Evolutionary conservation across 2,329 filamentous ascomycete genomes (phyloP).

Genomic region (Xylaria sp.): DNA sequence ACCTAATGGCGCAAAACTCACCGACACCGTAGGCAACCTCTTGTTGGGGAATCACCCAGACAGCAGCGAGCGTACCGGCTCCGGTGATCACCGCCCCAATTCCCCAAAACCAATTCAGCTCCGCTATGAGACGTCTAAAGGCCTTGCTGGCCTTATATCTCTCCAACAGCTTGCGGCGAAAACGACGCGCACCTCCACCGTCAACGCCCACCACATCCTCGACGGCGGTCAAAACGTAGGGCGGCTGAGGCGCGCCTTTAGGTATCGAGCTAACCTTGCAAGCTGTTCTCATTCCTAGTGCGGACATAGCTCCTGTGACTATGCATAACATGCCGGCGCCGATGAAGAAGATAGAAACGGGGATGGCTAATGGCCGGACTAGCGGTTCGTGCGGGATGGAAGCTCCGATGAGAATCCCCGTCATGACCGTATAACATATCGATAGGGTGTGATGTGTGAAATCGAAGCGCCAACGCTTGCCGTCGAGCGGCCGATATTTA

Average conservation of each 20-base stretch:
- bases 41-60: constrained; percentile 58
- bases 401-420: constrained; percentile 60
- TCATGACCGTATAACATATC: constrained; percentile 61
- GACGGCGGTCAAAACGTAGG: constrained; percentile 71
- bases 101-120: constrained; percentile 67
- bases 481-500: constrained; percentile 62
- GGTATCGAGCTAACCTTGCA: constrained; percentile 72
- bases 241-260: constrained; percentile 67
- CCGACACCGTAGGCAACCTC: constrained; percentile 58
- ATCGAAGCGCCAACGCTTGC: constrained; percentile 61
- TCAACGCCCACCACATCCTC: constrained; percentile 76
- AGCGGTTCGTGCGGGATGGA: constrained; percentile 62
- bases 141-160: constrained; percentile 64
- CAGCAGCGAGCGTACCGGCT: constrained; percentile 57
- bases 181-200: constrained; percentile 66
- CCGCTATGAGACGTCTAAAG: constrained; percentile 64
- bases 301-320: constrained; percentile 53
- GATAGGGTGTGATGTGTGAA: constrained; percentile 59
- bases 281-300: constrained; percentile 56
- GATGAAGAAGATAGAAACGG: constrained; percentile 62
- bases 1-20: constrained; percentile 39
- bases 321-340: constrained; percentile 56
- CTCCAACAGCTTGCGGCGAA: constrained; percentile 60
- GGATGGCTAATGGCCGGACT: constrained; percentile 62
- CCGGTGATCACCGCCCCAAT: constrained; percentile 60